Conservation (phyloP, 139 green algal genomes). For the Volvox africanus region DNA sequence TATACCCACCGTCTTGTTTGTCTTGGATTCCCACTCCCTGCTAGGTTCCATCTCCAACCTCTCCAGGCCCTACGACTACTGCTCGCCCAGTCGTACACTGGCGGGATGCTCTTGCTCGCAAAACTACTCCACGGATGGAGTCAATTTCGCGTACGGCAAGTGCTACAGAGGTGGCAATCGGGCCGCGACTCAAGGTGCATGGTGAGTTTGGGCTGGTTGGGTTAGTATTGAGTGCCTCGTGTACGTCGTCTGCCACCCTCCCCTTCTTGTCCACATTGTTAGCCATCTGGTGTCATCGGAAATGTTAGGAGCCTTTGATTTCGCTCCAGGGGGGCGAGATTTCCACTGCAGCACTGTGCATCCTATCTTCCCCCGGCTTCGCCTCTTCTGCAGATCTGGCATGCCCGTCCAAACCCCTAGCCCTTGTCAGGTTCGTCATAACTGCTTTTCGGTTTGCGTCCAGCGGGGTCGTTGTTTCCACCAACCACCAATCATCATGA, state of each 20-base stretch:
- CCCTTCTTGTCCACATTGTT: too few relatives aligned
- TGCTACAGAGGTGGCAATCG: conserved; percentile 9
- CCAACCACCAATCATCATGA: too few relatives aligned
- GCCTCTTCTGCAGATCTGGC: too few relatives aligned
- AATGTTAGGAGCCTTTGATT: too few relatives aligned
- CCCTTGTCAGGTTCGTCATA: too few relatives aligned
- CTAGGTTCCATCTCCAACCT: conserved; percentile 5
- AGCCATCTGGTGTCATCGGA: too few relatives aligned
- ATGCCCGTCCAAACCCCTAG: too few relatives aligned
- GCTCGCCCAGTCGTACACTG: conserved; percentile 23
- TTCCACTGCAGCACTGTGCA: too few relatives aligned
- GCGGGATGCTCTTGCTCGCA: conserved; percentile 57
- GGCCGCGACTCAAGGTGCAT: conserved; percentile 20
- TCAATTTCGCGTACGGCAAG: conserved; percentile 15
- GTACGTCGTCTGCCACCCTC: too few relatives aligned
- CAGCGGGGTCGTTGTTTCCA: not conserved
- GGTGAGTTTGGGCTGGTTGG: conserved; percentile 38
- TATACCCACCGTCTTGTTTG: too few relatives aligned
- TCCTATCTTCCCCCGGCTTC: too few relatives aligned
- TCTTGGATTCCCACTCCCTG: not conserved
- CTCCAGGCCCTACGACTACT: conserved; percentile 46
- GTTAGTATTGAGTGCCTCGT: not conserved
- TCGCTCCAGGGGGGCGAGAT: too few relatives aligned
- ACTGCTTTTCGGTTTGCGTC: not conserved
- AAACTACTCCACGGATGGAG: conserved; percentile 38